Conservation (phyloP, 495 filamentous ascomycete species). For the Daldinia caldariorum region DNA sequence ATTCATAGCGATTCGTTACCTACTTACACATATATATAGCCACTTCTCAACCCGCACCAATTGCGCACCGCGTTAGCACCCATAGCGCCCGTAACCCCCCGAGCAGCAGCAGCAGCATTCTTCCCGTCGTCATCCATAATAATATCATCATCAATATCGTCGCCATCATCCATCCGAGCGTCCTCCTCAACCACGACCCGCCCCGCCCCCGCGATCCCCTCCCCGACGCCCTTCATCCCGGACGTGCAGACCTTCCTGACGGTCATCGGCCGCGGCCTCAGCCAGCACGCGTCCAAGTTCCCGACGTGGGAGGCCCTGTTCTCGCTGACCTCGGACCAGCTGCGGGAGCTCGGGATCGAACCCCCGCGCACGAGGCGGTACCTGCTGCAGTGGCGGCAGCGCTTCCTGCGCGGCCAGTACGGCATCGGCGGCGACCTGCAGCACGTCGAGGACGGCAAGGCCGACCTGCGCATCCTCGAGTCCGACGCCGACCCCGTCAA, state of each 20-base stretch:
- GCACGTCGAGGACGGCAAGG: constrained; percentile 76
- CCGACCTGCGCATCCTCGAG: constrained; percentile 74
- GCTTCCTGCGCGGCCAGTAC: constrained; percentile 76
- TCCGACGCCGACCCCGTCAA: constrained; percentile 50
- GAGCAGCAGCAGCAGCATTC: constrained; percentile 3
- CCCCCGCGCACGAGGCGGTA: constrained; percentile 83
- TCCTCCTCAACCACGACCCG: constrained; percentile 46
- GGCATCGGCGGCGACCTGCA: constrained; percentile 82
- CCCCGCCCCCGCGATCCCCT: constrained; percentile 61
- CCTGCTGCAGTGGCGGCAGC: constrained; percentile 84
- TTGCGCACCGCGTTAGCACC: constrained; percentile 31
- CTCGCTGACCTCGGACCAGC: constrained; percentile 74
- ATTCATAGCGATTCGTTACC: neutral
- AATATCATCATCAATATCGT: constrained; percentile 29
- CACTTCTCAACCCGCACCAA: constrained; percentile 39
- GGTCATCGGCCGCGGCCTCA: constrained; percentile 87
- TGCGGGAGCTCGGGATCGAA: constrained; percentile 85
- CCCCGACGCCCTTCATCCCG: constrained; percentile 83
- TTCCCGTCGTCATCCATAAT: no score
- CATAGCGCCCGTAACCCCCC: constrained; percentile 6
- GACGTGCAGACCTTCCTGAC: constrained; percentile 88
- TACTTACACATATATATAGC: constrained; percentile 19
- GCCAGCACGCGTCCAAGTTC: constrained; percentile 82
- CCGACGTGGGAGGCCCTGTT: constrained; percentile 91
- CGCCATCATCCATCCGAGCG: constrained; percentile 36